Evolutionary conservation across 2,329 filamentous ascomycete species (phyloP).

Genomic region (Colletotrichum musicola): DNA sequence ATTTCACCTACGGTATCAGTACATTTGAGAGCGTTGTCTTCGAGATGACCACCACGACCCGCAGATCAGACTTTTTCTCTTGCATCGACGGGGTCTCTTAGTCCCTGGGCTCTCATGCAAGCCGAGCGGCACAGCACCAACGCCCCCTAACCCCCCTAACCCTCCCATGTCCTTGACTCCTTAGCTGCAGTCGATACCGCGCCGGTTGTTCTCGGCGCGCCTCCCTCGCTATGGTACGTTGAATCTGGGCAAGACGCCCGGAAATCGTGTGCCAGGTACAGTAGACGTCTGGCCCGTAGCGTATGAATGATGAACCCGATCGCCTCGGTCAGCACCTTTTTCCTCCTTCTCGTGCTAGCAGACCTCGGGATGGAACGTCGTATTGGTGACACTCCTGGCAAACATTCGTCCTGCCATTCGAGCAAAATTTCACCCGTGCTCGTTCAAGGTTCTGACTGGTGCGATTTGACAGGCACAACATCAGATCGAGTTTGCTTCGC

Average conservation of each 20-base stretch:
- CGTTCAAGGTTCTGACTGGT: constrained; percentile 14
- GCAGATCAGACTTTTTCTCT: constrained; percentile 9
- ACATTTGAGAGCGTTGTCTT: not conserved
- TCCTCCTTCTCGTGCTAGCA: not conserved
- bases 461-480: constrained; percentile 9
- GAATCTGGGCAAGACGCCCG: not conserved
- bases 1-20: not conserved
- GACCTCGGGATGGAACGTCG: constrained; percentile 3
- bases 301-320: not conserved
- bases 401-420: not conserved
- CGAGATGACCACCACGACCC: not conserved
- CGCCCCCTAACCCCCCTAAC: not conserved
- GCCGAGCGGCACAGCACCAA: not conserved
- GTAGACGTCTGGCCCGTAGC: not conserved
- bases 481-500: not conserved
- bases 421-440: not conserved
- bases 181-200: not conserved
- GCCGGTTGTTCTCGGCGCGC: constrained; percentile 1
- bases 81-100: not conserved
- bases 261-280: not conserved
- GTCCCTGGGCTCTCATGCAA: constrained; percentile 5
- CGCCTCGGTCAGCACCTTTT: not conserved
- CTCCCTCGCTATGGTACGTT: not conserved
- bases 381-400: not conserved
- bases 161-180: not conserved